Evolutionary conservation across 768 basidiomycete genomes (phyloP), one percentile per base, ranked within the genome.

Genomic region (Boletus fagicola): DNA sequence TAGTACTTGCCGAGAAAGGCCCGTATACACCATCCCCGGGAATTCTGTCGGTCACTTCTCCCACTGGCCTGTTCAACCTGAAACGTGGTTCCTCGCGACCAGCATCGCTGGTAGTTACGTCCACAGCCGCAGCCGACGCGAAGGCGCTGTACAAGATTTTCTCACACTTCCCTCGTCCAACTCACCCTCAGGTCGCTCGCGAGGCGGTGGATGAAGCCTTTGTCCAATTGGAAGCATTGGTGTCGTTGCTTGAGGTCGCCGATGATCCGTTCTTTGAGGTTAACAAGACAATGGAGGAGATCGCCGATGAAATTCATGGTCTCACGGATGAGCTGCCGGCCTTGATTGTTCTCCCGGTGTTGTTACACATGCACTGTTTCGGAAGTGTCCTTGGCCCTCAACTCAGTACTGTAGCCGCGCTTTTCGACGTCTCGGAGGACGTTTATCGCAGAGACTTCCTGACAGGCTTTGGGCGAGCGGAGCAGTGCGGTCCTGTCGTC

Each of bases 201-300:
- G 90, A 93, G 68, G 91, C 88, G 6, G 89, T 92, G 11, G 85
- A 88, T 53, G 90, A 92, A 65, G 91, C 88, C 2, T 84, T 87
- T 62, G 81, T 80, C 53, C 86, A 83, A 16, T 73, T 92, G 28
- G 74, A 77, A 62, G 79, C 83, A 22, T 71, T 92, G 18, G 74
- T 76, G 16, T 74, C 77, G 11, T 76, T 91, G 28, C 74, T 91
- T 15, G 85, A 87, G 57, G 77, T 76, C 16, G 75, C 80, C 16
- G 72, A 66, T 28, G 59, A 74, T 38, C 77, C 75, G 5, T 56
- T 63, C 22, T 65, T 63, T 43, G 54, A 31, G 30, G 48, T 40
- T n/a, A 58, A 63, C 30, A 70, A 64, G 49, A 56, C 67, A 22
- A 47, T 51, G 18, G 64, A 63, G n/a, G 68, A 69, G 47, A 62